Evolutionary conservation across 2,329 filamentous ascomycete species (phyloP).

Genomic region (Colletotrichum graminicola): DNA sequence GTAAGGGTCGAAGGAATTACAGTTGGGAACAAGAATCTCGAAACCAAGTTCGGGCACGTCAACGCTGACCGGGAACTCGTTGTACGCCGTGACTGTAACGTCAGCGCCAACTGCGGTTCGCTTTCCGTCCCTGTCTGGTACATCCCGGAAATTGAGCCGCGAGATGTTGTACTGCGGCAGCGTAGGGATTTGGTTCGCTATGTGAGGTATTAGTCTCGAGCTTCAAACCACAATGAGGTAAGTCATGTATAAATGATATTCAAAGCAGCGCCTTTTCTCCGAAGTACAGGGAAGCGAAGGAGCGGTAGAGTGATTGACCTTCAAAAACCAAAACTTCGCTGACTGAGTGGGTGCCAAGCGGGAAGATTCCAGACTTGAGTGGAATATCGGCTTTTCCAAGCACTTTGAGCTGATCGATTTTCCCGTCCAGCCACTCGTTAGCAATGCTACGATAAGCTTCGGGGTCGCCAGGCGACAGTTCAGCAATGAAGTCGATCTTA

Average conservation of each 20-base stretch:
- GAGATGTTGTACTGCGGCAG: constrained; percentile 88
- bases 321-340: constrained; percentile 82
- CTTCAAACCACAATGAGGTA: constrained; percentile 5
- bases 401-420: constrained; percentile 77
- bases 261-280: constrained; percentile 65
- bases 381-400: constrained; percentile 79
- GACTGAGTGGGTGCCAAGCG: constrained; percentile 81
- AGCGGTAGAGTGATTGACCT: constrained; percentile 81
- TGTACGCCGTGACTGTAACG: constrained; percentile 77
- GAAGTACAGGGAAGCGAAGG: constrained; percentile 71
- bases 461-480: constrained; percentile 80
- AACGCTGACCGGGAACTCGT: constrained; percentile 83
- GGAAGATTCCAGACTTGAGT: constrained; percentile 83
- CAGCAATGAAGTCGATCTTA: constrained; percentile 81
- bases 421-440: constrained; percentile 89
- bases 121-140: constrained; percentile 61
- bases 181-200: constrained; percentile 77
- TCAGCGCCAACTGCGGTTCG: constrained; percentile 82
- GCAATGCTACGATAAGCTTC: constrained; percentile 83
- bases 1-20: constrained; percentile 75
- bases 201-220: constrained; percentile 47
- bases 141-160: constrained; percentile 82
- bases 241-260: constrained; percentile 40
- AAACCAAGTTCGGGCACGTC: constrained; percentile 85
- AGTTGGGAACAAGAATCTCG: constrained; percentile 87